Base-by-base conservation (phyloP, 805 yeast genomes). In the Ogataea zsoltii region DNA sequence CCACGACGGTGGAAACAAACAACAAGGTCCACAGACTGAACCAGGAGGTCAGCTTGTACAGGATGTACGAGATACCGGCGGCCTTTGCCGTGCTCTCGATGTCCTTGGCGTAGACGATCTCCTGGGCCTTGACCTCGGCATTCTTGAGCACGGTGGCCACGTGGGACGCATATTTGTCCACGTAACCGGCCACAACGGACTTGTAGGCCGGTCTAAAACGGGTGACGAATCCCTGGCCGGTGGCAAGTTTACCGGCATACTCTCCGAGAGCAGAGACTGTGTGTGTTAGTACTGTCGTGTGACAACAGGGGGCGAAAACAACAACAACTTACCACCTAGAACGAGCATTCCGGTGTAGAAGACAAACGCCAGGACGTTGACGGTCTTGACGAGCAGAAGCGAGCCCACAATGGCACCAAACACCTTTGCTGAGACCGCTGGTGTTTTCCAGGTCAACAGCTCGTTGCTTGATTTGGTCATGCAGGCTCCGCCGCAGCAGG, bases 151-250 rank as follows among this genome's bases (percentile, higher is more conserved):
- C 63, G 7, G 55, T 54, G 30, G 62, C 68, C 51, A 67, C 63
- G 55, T 76, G 72, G n/a, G 60, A 48, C 16, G 66, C 58, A 42
- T 60, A 58, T 21, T 48, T 41, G 15, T 59, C 65, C 15, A 64
- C 62, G 37, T 49, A 51, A 25, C 60, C 52, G 38, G 67, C 61
- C 25, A 59, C 42, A 46, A 56, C 60, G 5, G 72, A 56, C 46
- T 61, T 58, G 38, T 67, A 61, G n/a, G 78, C 70, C 44, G 94
- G 88, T 65, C 77, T 83, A 74, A 85, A 82, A 58, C 82, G 79
- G 50, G 90, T 77, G 49, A 92, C 83, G 51, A 91, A 75, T 15
- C 97, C 97, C 61, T 75, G 72, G 54, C 96, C 96, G 40, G 87
- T 76, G 54, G 85, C 68, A 34, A 80, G 57, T 62, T 85, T 85